Evolutionary conservation across 1,284 basidiomycete species (phyloP).

Genomic region (Trichosporon sp.): DNA sequence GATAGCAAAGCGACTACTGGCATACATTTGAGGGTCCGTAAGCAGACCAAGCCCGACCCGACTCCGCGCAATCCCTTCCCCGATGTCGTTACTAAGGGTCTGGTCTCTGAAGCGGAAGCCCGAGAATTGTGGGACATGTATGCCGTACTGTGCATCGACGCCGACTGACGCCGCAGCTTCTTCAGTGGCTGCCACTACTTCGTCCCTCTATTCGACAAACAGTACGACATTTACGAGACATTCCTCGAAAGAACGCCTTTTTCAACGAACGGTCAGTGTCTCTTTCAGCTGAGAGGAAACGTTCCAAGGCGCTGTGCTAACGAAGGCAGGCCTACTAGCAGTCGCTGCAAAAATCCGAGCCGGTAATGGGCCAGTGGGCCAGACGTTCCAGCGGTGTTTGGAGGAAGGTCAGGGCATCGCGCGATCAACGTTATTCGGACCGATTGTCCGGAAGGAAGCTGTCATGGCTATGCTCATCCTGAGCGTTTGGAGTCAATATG

Average conservation of each 20-base stretch:
- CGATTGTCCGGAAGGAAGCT: slow-evolving; percentile 85
- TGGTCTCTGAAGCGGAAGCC: slow-evolving; percentile 72
- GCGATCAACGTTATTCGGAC: slow-evolving; percentile 82
- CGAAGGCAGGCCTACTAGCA: slow-evolving; percentile 62
- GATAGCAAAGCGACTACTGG: background rate
- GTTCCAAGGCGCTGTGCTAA: too few species aligned
- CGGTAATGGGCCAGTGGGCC: slow-evolving; percentile 73
- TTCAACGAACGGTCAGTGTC: slow-evolving; percentile 53
- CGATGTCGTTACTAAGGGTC: slow-evolving; percentile 52
- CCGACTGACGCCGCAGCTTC: slow-evolving; percentile 57
- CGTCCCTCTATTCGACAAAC: slow-evolving; percentile 84
- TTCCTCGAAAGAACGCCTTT: slow-evolving; percentile 84
- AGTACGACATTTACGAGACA: slow-evolving; percentile 83
- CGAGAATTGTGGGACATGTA: slow-evolving; percentile 79
- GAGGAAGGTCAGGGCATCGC: slow-evolving; percentile 93
- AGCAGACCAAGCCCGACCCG: slow-evolving; percentile 78
- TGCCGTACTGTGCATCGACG: slow-evolving; percentile 50
- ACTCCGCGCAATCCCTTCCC: slow-evolving; percentile 61
- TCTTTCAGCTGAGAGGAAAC: too few species aligned
- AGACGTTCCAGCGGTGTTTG: slow-evolving; percentile 80
- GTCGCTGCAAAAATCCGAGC: slow-evolving; percentile 85
- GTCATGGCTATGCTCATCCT: slow-evolving; percentile 89
- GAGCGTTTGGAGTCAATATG: slow-evolving; percentile 87
- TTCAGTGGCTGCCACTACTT: slow-evolving; percentile 92
- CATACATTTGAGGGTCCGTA: slow-evolving; percentile 60